Evolutionary conservation across 495 filamentous ascomycete species (phyloP).

Genomic region (Parmelia sp.): DNA sequence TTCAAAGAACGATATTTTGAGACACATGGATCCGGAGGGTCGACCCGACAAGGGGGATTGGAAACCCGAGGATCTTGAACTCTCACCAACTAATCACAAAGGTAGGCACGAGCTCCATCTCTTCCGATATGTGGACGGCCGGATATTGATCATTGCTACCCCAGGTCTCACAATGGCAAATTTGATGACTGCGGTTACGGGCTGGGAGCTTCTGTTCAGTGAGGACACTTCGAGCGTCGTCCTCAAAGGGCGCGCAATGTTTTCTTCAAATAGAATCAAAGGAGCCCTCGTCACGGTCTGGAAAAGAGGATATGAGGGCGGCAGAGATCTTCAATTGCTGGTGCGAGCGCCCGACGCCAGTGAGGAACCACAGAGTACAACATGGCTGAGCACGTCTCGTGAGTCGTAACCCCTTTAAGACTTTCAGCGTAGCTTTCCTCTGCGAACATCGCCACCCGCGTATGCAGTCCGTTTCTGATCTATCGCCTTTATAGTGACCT

Average conservation of each 20-base stretch:
- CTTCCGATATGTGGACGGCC: neutral
- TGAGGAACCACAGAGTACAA: neutral
- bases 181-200: neutral
- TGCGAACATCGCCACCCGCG: neutral
- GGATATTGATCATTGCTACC: neutral
- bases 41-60: neutral
- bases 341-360: neutral
- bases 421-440: neutral
- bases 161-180: constrained; percentile 1
- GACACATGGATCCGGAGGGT: neutral
- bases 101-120: neutral
- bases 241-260: neutral
- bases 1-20: neutral
- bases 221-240: neutral
- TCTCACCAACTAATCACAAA: neutral
- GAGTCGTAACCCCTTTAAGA: neutral
- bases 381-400: neutral
- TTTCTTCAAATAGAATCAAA: neutral
- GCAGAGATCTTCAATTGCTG: neutral
- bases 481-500: neutral
- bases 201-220: neutral
- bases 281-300: neutral
- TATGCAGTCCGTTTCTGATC: neutral
- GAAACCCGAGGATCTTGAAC: neutral
- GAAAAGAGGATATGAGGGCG: neutral